These are phyloP conservation scores for Terana coerulea DNA, from an alignment of 768 basidiomycete species.

Conservation along the genomic window DNA sequence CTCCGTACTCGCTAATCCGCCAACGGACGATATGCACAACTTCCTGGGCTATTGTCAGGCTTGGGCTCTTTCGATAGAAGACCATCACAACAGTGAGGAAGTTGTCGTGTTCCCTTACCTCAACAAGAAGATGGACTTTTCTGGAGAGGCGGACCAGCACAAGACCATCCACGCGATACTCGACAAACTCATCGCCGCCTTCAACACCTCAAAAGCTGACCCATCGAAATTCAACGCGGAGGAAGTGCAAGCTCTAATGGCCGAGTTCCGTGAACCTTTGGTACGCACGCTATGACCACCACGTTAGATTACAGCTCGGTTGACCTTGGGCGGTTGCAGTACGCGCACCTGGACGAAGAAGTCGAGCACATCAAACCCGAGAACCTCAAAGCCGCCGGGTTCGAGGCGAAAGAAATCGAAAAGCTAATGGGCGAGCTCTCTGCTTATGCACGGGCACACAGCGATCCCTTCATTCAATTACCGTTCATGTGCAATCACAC, in stretches of 20 bases:
- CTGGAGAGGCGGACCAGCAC: slow-evolving; percentile 34
- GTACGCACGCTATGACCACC: slow-evolving; percentile 16
- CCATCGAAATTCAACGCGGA: slow-evolving; percentile 28
- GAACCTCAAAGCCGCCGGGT: slow-evolving; percentile 27
- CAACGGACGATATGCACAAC: slow-evolving; percentile 33
- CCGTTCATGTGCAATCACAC: slow-evolving; percentile 40
- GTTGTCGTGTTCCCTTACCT: slow-evolving; percentile 34
- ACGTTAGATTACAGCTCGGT: background rate
- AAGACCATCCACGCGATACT: slow-evolving; percentile 29
- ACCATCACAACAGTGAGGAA: slow-evolving; percentile 37
- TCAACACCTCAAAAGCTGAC: slow-evolving; percentile 25
- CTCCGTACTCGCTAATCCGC: slow-evolving; percentile 31
- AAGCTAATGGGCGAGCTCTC: slow-evolving; percentile 26
- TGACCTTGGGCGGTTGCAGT: slow-evolving; percentile 19
- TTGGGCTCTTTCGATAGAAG: slow-evolving; percentile 32
- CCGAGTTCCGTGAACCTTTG: slow-evolving; percentile 25
- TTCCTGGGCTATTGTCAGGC: slow-evolving; percentile 38
- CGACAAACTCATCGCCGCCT: slow-evolving; percentile 22
- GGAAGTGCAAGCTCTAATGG: slow-evolving; percentile 28
- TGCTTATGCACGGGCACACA: slow-evolving; percentile 31
- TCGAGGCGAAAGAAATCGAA: slow-evolving; percentile 26
- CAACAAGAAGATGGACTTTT: slow-evolving; percentile 35
- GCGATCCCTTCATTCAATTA: slow-evolving; percentile 30
- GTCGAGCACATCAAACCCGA: slow-evolving; percentile 30
- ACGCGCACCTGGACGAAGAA: slow-evolving; percentile 35